Base-by-base conservation (phyloP, 495 filamentous ascomycete species). In the Aspergillus ellipticus region DNA sequence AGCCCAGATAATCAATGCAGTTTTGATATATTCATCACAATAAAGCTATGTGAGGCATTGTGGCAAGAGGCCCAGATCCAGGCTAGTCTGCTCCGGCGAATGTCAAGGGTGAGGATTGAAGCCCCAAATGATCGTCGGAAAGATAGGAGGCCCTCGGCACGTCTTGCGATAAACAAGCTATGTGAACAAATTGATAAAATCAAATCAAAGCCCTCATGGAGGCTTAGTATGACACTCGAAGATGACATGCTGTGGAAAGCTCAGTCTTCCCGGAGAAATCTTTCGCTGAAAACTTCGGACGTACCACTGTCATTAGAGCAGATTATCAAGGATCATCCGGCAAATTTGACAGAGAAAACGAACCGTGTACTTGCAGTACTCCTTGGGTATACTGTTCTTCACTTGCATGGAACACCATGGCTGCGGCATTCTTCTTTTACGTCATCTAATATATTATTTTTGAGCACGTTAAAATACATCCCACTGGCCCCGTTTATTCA, bases 401-500 rank as follows among this genome's bases (percentile, higher is more conserved):
- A 54, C 24, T 51, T 59, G 16, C 51, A 33, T 13, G 56, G 31
- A 4, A 59, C 56, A 7, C 56, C 45, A 7, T 59, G 56, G 56
- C 20, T 59, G 16, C 33, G 13, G n/a, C 11, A 43, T 15, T 17
- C 35, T 16, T 9, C 11, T 20, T 54, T 54, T 33, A 49, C 19
- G 2, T 31, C 56, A 19, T 9, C 24, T 6, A 54, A 54, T n/a
- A 54, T 59, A 15, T 17, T 59, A 0, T 59, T 59, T n/a, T 54
- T 43, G 43, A 24, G 33, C 8, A 59, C 51, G 4, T 16, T 51
- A 1, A 11, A 11, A 15, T 17, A 45, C 6, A 24, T 51, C 2
- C 56, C 56, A 2, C 43, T 59, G 51, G 21, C 56, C n/a, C n/a
- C 51, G 6, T 59, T 50, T 43, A 45, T 59, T 19, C 56, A 59